These are phyloP conservation scores for Canavalia ensiformis DNA, from an alignment of 306 rosid species.

Conservation along the genomic window DNA sequence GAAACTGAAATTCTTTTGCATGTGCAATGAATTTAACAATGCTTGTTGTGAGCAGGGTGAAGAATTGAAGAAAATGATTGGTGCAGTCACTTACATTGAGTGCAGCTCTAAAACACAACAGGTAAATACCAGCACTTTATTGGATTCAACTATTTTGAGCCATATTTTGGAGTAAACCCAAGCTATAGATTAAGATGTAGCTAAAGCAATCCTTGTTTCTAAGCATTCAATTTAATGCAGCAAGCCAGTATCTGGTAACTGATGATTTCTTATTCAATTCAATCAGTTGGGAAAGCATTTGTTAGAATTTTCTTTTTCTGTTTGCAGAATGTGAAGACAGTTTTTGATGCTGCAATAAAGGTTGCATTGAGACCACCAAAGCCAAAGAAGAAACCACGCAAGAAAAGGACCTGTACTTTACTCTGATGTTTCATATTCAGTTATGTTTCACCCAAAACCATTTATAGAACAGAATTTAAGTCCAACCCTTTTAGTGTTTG, in stretches of 20 bases:
- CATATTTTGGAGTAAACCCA: slow-evolving; percentile 19
- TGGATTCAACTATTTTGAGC: background rate
- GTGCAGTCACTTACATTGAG: slow-evolving; percentile 81
- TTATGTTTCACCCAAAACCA: slow-evolving; percentile 29
- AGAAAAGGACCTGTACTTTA: slow-evolving; percentile 56
- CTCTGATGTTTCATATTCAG: slow-evolving; percentile 42
- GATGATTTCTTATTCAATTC: background rate
- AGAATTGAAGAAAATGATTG: slow-evolving; percentile 87
- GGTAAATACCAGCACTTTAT: slow-evolving; percentile 47
- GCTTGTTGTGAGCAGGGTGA: slow-evolving; percentile 70
- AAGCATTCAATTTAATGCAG: background rate
- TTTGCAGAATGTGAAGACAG: slow-evolving; percentile 66
- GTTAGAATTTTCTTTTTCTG: background rate
- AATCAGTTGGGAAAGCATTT: background rate
- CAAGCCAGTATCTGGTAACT: background rate
- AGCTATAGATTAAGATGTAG: background rate
- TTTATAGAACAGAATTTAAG: slow-evolving; percentile 31
- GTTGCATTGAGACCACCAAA: slow-evolving; percentile 63
- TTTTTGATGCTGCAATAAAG: slow-evolving; percentile 66
- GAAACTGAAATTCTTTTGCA: slow-evolving; percentile 16
- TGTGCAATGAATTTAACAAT: slow-evolving; percentile 15
- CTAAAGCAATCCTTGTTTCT: background rate
- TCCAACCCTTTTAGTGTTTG: slow-evolving; percentile 11
- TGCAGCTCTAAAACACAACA: slow-evolving; percentile 98
- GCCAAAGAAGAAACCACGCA: slow-evolving; percentile 59